These are phyloP conservation scores for Trichoderma sp. DNA, from an alignment of 2,329 filamentous ascomycete genomes.

Conservation along the genomic window DNA sequence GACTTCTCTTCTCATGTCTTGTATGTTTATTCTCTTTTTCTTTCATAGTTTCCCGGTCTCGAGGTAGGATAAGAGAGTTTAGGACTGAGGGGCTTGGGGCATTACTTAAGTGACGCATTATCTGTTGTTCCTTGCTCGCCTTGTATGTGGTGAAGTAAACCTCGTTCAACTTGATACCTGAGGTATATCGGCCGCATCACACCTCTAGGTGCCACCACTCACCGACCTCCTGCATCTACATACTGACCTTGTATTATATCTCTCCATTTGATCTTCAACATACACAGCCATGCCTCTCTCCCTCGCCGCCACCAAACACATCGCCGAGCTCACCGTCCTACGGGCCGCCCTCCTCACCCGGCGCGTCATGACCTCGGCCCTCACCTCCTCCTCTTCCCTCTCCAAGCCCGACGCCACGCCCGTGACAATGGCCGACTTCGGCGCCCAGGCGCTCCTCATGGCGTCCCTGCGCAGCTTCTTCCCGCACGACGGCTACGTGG, in stretches of 20 bases:
- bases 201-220: neutral
- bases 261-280: neutral
- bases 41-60: no score
- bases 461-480: constrained; percentile 56
- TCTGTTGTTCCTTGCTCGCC: no score
- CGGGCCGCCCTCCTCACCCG: constrained; percentile 62
- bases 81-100: no score
- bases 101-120: no score
- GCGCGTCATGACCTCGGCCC: constrained; percentile 43
- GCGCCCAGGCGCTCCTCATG: constrained; percentile 64
- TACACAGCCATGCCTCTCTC: neutral
- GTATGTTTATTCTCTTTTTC: no score
- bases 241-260: no score
- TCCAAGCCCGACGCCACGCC: constrained; percentile 61
- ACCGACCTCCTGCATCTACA: neutral
- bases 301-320: constrained; percentile 27
- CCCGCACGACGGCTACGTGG: constrained; percentile 60
- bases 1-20: no score
- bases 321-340: constrained; percentile 53
- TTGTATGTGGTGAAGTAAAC: no score
- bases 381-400: constrained; percentile 46
- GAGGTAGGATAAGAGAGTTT: no score
- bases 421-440: constrained; percentile 66
- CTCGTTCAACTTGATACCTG: no score
- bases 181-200: neutral